Evolutionary conservation across 768 basidiomycete species (phyloP).

Genomic region (Pleurotus cornucopiae): DNA sequence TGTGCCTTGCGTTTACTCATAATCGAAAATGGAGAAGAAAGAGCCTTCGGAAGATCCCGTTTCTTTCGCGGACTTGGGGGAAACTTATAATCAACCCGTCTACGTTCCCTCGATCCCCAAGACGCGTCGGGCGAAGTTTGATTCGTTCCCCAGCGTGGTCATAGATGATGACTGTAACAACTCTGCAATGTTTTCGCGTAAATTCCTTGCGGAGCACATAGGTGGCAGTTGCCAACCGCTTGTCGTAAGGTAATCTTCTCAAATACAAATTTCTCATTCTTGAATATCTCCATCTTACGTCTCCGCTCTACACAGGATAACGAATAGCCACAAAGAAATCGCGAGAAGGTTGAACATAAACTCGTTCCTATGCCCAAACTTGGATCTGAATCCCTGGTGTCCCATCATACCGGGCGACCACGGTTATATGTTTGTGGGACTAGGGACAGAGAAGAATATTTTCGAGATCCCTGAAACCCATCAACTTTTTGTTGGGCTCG

Average conservation of each 20-base stretch:
- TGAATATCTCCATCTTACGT: background rate
- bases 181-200: conserved; percentile 34
- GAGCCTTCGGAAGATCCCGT: background rate
- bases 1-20: background rate
- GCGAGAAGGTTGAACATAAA: conserved; percentile 28
- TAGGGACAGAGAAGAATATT: conserved; percentile 39
- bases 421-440: conserved; percentile 54
- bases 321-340: conserved; percentile 20
- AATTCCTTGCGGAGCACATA: conserved; percentile 30
- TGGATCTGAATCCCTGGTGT: conserved; percentile 53
- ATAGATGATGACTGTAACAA: conserved; percentile 16
- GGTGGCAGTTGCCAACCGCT: conserved; percentile 36
- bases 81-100: background rate
- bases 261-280: background rate
- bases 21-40: background rate
- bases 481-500: conserved; percentile 42
- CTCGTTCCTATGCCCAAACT: conserved; percentile 45
- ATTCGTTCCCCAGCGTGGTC: conserved; percentile 15
- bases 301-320: conserved; percentile 17
- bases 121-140: background rate
- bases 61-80: background rate
- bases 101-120: background rate
- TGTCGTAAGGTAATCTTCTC: conserved; percentile 26
- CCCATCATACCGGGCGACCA: conserved; percentile 43
- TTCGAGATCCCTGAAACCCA: conserved; percentile 35